phyloP scores from a whole-genome alignment of 2,329 filamentous ascomycete species.

The Chrysosphaeria jannelii region DNA sequence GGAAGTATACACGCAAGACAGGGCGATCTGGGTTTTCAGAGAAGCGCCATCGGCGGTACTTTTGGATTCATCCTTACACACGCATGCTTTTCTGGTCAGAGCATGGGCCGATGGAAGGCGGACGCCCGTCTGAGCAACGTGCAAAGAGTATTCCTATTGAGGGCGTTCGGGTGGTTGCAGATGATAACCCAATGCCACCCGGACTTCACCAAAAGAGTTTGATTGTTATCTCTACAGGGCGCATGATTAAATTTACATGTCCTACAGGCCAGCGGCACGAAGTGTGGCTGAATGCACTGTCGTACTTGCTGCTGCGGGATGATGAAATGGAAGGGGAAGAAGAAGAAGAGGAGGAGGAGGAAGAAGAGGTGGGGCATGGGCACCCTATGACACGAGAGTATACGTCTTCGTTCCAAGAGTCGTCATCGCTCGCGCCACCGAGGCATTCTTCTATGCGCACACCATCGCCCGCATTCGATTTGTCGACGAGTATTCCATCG shows the following conservation, averaged over 20 bases:
- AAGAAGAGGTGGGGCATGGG: too few relatives aligned
- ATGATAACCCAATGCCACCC: conserved; percentile 86
- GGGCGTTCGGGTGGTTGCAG: conserved; percentile 66
- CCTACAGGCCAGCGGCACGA: conserved; percentile 83
- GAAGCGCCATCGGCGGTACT: conserved; percentile 79
- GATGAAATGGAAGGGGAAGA: too few relatives aligned
- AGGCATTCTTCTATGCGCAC: conserved; percentile 35
- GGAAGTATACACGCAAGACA: conserved; percentile 93
- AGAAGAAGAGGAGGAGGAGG: too few relatives aligned
- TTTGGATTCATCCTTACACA: conserved; percentile 97
- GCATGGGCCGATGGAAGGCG: conserved; percentile 51
- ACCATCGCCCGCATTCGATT: conserved; percentile 22
- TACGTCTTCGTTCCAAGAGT: too few relatives aligned
- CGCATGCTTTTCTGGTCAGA: conserved; percentile 93
- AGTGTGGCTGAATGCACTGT: conserved; percentile 94
- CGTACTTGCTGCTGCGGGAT: conserved; percentile 64
- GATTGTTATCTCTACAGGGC: conserved; percentile 64
- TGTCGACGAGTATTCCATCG: conserved; percentile 21
- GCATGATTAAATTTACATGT: conserved; percentile 79
- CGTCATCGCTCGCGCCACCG: too few relatives aligned
- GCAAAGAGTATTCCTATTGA: conserved; percentile 86
- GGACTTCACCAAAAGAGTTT: conserved; percentile 86
- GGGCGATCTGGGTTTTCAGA: conserved; percentile 71
- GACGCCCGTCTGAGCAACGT: conserved; percentile 39
- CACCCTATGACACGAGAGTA: conserved; percentile 27